Evolutionary conservation across 192 early-diverging fungal species (phyloP).

Genomic region (Glomus cerebriforme): DNA sequence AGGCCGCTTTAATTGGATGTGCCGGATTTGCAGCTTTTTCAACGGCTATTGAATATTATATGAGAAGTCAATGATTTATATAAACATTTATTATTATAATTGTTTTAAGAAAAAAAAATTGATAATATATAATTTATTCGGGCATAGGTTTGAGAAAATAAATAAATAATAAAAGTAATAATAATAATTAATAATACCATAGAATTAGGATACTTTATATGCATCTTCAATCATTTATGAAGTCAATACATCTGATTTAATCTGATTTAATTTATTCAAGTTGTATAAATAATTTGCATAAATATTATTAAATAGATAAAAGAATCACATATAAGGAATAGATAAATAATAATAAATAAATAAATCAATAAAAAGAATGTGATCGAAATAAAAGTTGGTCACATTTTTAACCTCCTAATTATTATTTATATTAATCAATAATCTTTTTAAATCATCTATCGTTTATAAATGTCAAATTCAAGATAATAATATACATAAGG

Average conservation of each 20-base stretch:
- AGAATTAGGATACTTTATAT: no score
- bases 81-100: background rate
- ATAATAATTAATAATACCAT: no score
- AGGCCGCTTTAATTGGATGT: slow-evolving; percentile 78
- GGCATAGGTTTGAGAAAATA: no score
- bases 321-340: background rate
- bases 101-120: no score
- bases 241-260: no score
- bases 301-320: background rate
- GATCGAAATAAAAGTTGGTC: background rate
- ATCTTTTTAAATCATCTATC: slow-evolving; percentile 18
- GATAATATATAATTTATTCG: no score
- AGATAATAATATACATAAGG: slow-evolving; percentile 87
- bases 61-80: slow-evolving; percentile 56
- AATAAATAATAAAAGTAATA: no score
- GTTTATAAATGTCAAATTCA: slow-evolving; percentile 45
- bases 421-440: background rate
- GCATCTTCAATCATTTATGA: no score
- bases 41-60: slow-evolving; percentile 88
- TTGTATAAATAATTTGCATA: background rate
- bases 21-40: slow-evolving; percentile 95
- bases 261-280: background rate
- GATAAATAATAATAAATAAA: background rate
- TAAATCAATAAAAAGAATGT: no score
- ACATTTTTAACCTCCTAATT: background rate